Evolutionary conservation across 768 basidiomycete genomes (phyloP).

Genomic region (Kwoniella pini): DNA sequence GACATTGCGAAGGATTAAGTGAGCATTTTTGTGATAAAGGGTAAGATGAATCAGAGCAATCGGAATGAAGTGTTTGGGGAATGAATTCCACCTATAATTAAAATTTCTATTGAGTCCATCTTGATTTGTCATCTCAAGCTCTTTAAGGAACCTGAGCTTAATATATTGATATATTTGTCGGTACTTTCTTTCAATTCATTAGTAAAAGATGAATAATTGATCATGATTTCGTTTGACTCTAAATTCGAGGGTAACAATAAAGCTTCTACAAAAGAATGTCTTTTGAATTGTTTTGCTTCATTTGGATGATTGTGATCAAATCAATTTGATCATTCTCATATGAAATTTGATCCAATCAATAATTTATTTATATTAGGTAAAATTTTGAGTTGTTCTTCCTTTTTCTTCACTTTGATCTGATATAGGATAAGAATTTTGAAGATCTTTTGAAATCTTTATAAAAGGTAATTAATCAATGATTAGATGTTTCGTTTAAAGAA

Average conservation of each 20-base stretch:
- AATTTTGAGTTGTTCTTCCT: neutral
- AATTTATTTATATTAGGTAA: neutral
- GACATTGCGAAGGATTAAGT: too few species aligned
- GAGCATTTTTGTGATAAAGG: too few species aligned
- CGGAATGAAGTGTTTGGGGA: too few species aligned
- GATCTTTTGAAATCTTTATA: neutral
- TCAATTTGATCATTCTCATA: slow-evolving; percentile 4
- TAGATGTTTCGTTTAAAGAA: neutral
- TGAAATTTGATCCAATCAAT: neutral
- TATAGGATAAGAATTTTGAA: neutral
- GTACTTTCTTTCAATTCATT: neutral
- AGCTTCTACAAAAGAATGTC: slow-evolving; percentile 2
- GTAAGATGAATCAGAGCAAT: too few species aligned
- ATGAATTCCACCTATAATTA: too few species aligned
- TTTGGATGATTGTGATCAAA: neutral
- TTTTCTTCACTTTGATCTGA: neutral
- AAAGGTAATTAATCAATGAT: neutral
- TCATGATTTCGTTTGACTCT: neutral
- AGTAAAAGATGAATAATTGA: neutral
- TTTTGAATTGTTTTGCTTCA: neutral
- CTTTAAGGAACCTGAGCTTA: too few species aligned
- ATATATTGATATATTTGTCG: too few species aligned
- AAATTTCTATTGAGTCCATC: too few species aligned
- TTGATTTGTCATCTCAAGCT: too few species aligned
- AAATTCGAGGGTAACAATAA: neutral